phyloP scores from a whole-genome alignment of 495 filamentous ascomycete genomes.

The Penicillium arizonense region DNA sequence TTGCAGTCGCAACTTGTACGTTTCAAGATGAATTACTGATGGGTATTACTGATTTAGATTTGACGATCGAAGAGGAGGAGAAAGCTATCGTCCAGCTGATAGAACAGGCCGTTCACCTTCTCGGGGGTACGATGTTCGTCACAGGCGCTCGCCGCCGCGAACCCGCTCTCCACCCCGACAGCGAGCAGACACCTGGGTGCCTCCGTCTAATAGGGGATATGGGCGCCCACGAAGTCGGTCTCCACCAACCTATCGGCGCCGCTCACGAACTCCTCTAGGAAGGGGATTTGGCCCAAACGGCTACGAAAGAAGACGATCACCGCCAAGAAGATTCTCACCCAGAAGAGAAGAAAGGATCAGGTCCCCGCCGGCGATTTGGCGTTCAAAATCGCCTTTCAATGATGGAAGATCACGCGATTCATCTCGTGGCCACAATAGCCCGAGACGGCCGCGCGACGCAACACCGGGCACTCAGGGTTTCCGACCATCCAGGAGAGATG shows the following conservation, averaged over 20 bases:
- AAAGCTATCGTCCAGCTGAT: conserved; percentile 52
- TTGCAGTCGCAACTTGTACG: not conserved
- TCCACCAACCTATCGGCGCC: conserved; percentile 39
- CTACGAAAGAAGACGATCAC: conserved; percentile 39
- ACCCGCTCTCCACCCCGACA: conserved; percentile 37
- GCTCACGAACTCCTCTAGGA: conserved; percentile 45
- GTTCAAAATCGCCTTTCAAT: conserved; percentile 44
- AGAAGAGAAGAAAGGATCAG: conserved; percentile 44
- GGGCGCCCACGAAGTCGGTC: conserved; percentile 45
- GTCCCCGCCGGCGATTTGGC: conserved; percentile 42
- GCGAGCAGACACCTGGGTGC: conserved; percentile 50
- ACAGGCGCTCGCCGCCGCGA: conserved; percentile 40
- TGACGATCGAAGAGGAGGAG: conserved; percentile 52
- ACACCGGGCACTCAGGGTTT: conserved; percentile 29
- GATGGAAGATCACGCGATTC: conserved; percentile 33
- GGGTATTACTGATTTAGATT: conserved; percentile 32
- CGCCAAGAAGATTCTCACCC: conserved; percentile 45
- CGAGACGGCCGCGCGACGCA: conserved; percentile 33
- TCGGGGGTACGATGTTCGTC: conserved; percentile 38
- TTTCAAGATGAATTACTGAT: conserved; percentile 6
- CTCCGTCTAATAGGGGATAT: conserved; percentile 34
- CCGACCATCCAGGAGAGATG: conserved; percentile 25
- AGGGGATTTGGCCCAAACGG: conserved; percentile 34
- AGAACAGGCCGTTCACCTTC: conserved; percentile 35
- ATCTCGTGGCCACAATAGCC: conserved; percentile 32